A percentile compares a stretch with the other conserved stretches of the same genome.
These are phyloP conservation scores for Grigorovia yakushimaensis DNA, from an alignment of 805 yeast genomes.

Conservation along the genomic window DNA sequence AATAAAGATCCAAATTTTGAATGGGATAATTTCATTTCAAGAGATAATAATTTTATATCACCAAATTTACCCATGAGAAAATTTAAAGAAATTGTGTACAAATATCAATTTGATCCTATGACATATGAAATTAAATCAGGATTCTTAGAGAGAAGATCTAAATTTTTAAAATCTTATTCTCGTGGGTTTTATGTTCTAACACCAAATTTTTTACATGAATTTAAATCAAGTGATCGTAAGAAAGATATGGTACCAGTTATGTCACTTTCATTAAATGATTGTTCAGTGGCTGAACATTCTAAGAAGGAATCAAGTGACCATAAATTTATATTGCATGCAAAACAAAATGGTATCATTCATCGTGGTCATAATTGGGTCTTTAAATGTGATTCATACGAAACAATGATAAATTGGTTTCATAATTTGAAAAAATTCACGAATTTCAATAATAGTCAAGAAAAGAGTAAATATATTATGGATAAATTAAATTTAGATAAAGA, in stretches of 20 bases:
- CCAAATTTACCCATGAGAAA: conserved; percentile 53
- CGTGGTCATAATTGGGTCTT: conserved; percentile 93
- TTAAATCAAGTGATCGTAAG: conserved; percentile 72
- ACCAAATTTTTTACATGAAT: conserved; percentile 81
- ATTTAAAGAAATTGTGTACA: conserved; percentile 51
- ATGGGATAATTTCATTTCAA: conserved; percentile 75
- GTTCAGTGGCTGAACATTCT: conserved; percentile 76
- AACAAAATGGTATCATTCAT: conserved; percentile 63
- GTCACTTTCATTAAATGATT: conserved; percentile 71
- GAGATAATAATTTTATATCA: conserved; percentile 64
- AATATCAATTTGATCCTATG: conserved; percentile 59
- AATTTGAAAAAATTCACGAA: conserved; percentile 62
- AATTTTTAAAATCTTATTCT: conserved; percentile 83
- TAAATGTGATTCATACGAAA: conserved; percentile 71
- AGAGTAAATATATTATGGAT: conserved; percentile 37
- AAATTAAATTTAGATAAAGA: conserved; percentile 5
- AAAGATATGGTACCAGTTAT: conserved; percentile 74
- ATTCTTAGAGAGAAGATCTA: conserved; percentile 78
- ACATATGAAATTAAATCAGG: conserved; percentile 67
- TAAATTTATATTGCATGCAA: conserved; percentile 73
- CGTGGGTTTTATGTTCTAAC: conserved; percentile 88
- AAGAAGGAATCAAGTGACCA: conserved; percentile 47
- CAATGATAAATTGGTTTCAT: conserved; percentile 77
- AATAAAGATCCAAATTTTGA: conserved; percentile 72
- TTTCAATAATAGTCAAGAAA: conserved; percentile 48